Base-by-base conservation (phyloP, 805 yeast species). In the Huiozyma naganishii region DNA sequence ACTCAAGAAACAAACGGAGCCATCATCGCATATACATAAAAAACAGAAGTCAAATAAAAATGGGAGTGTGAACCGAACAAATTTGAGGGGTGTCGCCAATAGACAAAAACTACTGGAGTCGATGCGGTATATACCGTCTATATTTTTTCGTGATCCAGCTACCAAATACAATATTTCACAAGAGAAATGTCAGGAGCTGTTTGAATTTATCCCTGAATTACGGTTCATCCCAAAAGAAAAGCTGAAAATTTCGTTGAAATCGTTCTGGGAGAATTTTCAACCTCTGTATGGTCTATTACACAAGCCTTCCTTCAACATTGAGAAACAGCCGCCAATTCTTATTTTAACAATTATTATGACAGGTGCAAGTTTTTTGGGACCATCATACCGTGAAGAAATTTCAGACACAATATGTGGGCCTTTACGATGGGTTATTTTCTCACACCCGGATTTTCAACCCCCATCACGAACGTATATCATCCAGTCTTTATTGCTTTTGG, bases 391-490 rank as follows among this genome's bases (percentile, higher is more conserved):
- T 28, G 47, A 49, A 42, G 48, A 46, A 5, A 49, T 55, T 7
- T 45, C 59, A 23, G 69, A 66, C 46, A 45, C 62, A 34, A 68
- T 68, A 34, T 65, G 69, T 33, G 61, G 58, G 3, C 71, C 94
- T 0, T 61, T 86, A 29, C 64, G 95, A 42, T 82, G 80, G 73
- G 64, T 74, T 29, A 70, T 87, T 3, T 86, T 86, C 55, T 75
- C 82, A 34, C 75, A 80, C 40, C 77, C 77, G 6, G 83, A 78
- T 43, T 85, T 84, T 57, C 76, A 74, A 45, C 81, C 94, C 1
- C 95, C 95, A 0, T 81, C 87, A 0, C 71, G 71, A 48, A 66
- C 82, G 7, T 86, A 89, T 81, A 75, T 86, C 7, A 69, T 87
- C 40, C 95, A 87, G 59, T 70, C 85, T 51, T 68, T 86, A 48